Evolutionary conservation across 2,329 filamentous ascomycete genomes (phyloP), one percentile per base, ranked within the genome.

Genomic region (Corynespora cassiicola): DNA sequence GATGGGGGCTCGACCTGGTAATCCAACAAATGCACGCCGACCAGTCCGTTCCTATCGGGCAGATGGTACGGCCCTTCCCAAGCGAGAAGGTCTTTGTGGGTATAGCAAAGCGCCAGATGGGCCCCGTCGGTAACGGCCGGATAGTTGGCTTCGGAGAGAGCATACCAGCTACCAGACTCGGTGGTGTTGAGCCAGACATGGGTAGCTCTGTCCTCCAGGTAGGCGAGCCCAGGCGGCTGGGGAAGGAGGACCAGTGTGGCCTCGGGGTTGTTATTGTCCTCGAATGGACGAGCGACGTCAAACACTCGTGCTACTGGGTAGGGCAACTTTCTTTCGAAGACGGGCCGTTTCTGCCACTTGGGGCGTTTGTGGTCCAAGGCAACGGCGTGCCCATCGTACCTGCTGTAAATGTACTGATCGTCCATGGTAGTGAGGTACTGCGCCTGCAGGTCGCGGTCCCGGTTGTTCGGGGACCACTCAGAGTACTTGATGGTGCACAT

Each of bases 381-480:
- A 55, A 91, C 86, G 2, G 96, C 81, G 23, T 85, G 82, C 26
- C 94, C 94, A 54, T 97, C 88, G 56, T 90, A 88, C 54, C 85
- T 84, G 51, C 86, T 89, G 52, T 92, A 92, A 33, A 97, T 86
- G 69, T 97, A 96, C 45, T 87, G 87, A 52, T 88, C 85, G 65
- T 97, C 91, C 63, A 91, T 85, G 1, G 90, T 90, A 8, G 76
- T 72, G 10, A 80, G 80, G 60, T 97, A 94, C 61, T 97, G 90
- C 32, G 81, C 81, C 56, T 90, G 85, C 6, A 99, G 81, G 63
- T 99, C 94, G 48, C 82, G 82, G 67, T 99, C 92, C 45, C 85
- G 88, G 42, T 87, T 95, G 68, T 99, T 99, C 10, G 91, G 88
- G 1, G 84, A 85, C 94, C 94, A 99, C 66, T 99, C 94, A 8